phyloP scores from a whole-genome alignment of 768 basidiomycete genomes.

The Mycena filopes region DNA sequence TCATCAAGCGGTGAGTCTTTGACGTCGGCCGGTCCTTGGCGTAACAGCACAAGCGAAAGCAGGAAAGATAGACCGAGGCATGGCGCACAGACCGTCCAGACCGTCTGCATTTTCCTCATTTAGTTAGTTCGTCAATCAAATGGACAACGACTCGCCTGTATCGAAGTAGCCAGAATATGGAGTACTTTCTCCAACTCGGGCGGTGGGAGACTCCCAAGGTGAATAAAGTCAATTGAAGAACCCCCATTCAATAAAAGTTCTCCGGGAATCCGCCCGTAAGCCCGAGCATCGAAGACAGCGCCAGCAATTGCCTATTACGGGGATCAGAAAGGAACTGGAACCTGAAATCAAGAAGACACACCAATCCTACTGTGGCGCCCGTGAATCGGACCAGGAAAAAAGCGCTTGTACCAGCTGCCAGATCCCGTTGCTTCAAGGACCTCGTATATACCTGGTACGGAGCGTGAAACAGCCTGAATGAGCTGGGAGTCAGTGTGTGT shows the following conservation, averaged over 20 bases:
- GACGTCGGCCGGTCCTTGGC: conserved; percentile 3
- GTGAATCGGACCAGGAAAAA: conserved; percentile 91
- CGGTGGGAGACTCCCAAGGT: conserved; percentile 42
- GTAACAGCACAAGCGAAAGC: conserved; percentile 48
- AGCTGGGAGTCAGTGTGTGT: no score
- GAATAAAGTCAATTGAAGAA: conserved; percentile 61
- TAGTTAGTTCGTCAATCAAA: conserved; percentile 12
- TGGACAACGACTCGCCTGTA: conserved; percentile 58
- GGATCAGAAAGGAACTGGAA: conserved; percentile 30
- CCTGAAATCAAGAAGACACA: conserved; percentile 45
- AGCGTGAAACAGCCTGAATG: conserved; percentile 70
- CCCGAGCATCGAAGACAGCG: conserved; percentile 71
- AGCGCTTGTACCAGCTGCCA: conserved; percentile 85
- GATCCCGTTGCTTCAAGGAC: conserved; percentile 69
- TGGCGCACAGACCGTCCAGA: conserved; percentile 81
- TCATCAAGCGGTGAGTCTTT: conserved; percentile 4
- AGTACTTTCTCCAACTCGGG: conserved; percentile 61
- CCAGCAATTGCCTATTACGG: conserved; percentile 75
- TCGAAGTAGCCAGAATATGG: conserved; percentile 65
- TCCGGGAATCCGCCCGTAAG: conserved; percentile 60
- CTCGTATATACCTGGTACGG: conserved; percentile 84
- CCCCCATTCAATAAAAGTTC: conserved; percentile 53
- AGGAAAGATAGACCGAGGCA: conserved; percentile 73
- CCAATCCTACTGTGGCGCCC: conserved; percentile 84
- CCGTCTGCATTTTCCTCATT: conserved; percentile 55